These are phyloP conservation scores for Fusarium nodosum DNA, from an alignment of 2,329 filamentous ascomycete species.

Conservation along the genomic window DNA sequence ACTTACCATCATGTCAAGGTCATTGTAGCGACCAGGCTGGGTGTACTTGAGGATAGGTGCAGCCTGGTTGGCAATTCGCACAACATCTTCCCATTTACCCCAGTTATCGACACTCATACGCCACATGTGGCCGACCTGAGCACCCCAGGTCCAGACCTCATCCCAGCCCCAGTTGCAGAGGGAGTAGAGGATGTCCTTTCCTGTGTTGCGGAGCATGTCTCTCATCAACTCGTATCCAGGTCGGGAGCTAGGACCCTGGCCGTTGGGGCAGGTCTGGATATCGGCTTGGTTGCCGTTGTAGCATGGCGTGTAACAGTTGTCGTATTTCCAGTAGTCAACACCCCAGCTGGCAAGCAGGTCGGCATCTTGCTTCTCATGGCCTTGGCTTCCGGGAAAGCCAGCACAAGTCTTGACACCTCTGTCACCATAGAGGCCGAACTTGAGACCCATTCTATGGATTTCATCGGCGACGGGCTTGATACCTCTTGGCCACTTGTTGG, in stretches of 20 bases:
- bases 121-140: constrained; percentile 31
- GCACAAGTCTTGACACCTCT: constrained; percentile 25
- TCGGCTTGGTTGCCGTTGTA: constrained; percentile 19
- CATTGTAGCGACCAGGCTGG: constrained; percentile 23
- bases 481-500: constrained; percentile 30
- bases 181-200: constrained; percentile 31
- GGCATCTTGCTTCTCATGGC: constrained; percentile 27
- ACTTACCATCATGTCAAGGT: constrained; percentile 32
- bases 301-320: constrained; percentile 32
- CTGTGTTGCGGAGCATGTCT: constrained; percentile 18
- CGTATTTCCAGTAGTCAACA: constrained; percentile 34
- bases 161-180: constrained; percentile 35
- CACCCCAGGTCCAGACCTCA: constrained; percentile 35
- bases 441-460: constrained; percentile 32
- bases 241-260: constrained; percentile 17
- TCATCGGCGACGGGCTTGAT: constrained; percentile 30
- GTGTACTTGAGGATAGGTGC: constrained; percentile 32
- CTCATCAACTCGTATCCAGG: constrained; percentile 29
- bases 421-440: constrained; percentile 29
- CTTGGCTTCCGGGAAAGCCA: constrained; percentile 28
- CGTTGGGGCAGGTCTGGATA: constrained; percentile 17
- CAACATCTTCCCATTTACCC: constrained; percentile 29
- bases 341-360: constrained; percentile 31
- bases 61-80: constrained; percentile 28
- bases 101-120: constrained; percentile 31